phyloP scores from a whole-genome alignment of 1,284 basidiomycete species.

The Coniferiporia sulphurascens region DNA sequence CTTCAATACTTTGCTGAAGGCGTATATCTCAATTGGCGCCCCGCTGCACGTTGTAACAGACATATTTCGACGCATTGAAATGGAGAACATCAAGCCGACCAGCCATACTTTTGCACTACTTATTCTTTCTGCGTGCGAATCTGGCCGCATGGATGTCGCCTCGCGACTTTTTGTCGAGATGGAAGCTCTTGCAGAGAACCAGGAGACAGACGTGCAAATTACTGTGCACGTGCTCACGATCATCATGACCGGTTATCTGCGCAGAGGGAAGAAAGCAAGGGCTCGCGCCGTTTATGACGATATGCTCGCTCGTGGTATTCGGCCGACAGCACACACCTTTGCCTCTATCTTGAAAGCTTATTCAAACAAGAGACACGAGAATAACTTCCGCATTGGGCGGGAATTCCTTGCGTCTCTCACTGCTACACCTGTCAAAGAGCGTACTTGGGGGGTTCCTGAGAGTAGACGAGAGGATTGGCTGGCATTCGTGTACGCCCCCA shows the following conservation, averaged over 20 bases:
- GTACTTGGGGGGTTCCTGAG: constrained; percentile 36
- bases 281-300: constrained; percentile 73
- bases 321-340: constrained; percentile 72
- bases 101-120: constrained; percentile 69
- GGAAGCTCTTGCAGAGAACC: constrained; percentile 39
- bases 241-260: constrained; percentile 78
- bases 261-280: constrained; percentile 44
- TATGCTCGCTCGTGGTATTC: constrained; percentile 65
- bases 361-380: constrained; percentile 40
- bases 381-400: constrained; percentile 53
- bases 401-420: constrained; percentile 54
- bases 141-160: constrained; percentile 64
- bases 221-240: constrained; percentile 75
- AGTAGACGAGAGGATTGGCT: constrained; percentile 40
- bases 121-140: constrained; percentile 82
- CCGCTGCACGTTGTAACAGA: constrained; percentile 66
- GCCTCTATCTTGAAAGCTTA: constrained; percentile 66
- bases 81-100: constrained; percentile 51
- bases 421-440: constrained; percentile 30
- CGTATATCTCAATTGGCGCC: constrained; percentile 76
- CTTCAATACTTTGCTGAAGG: constrained; percentile 81
- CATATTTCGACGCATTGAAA: constrained; percentile 59
- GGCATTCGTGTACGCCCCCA: constrained; percentile 57
- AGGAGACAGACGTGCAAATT: constrained; percentile 38
- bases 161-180: constrained; percentile 66